Percentiles rank a stretch among this genome's conserved stretches.
Evolutionary conservation across 345 rosid genomes (phyloP).

Genomic region (Citrus inodora): DNA sequence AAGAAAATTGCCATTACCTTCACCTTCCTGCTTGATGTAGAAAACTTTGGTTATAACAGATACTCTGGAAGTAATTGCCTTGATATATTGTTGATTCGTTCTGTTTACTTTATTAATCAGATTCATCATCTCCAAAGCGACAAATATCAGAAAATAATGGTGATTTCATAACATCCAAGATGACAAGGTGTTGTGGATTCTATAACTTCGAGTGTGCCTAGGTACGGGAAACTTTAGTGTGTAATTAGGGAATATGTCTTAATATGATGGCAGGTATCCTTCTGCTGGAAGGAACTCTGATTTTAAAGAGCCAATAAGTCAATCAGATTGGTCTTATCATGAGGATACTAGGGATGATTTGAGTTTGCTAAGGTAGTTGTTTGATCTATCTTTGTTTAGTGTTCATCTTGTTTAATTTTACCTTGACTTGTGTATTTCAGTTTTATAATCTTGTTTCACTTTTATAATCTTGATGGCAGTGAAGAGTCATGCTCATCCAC

Average conservation of each 20-base stretch:
- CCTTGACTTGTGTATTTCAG: slow-evolving; percentile 16
- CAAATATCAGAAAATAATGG: slow-evolving; percentile 27
- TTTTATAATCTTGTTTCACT: slow-evolving; percentile 13
- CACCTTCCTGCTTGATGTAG: not conserved
- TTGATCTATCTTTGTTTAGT: slow-evolving; percentile 16
- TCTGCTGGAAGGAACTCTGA: slow-evolving; percentile 7
- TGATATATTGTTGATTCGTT: slow-evolving; percentile 12
- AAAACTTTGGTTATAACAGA: not conserved
- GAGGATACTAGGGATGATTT: slow-evolving; percentile 50
- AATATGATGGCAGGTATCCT: slow-evolving; percentile 26
- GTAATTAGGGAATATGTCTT: slow-evolving; percentile 10
- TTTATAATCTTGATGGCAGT: slow-evolving; percentile 41
- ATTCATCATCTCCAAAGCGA: slow-evolving; percentile 34
- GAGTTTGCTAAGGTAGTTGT: slow-evolving; percentile 55
- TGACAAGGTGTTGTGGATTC: slow-evolving; percentile 31
- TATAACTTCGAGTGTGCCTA: slow-evolving; percentile 19
- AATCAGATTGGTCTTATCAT: slow-evolving; percentile 35
- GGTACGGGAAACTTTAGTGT: slow-evolving; percentile 25
- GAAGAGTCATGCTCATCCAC: slow-evolving; percentile 87
- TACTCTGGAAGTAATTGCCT: not conserved
- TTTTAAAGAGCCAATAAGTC: slow-evolving; percentile 26
- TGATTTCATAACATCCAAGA: slow-evolving; percentile 26
- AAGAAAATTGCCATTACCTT: not conserved
- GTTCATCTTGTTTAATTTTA: slow-evolving; percentile 2
- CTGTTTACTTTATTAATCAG: slow-evolving; percentile 23